Conservation (phyloP, 169 alveolate genomes). For the Eimeria praecox region DNA sequence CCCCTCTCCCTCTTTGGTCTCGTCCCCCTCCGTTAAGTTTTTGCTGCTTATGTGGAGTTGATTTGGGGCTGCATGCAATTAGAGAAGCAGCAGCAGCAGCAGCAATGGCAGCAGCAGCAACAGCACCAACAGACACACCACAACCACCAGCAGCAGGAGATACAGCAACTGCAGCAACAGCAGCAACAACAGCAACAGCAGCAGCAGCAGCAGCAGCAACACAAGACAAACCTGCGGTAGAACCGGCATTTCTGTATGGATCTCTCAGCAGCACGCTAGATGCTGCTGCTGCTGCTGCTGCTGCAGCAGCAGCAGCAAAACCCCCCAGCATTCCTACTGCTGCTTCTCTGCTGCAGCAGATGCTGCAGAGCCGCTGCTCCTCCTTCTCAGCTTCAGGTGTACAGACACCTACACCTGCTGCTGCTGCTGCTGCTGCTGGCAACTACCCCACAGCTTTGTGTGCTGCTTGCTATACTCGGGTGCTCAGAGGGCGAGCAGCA, state of each 20-base stretch:
- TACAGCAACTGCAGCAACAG: background rate
- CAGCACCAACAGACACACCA: background rate
- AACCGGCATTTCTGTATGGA: background rate
- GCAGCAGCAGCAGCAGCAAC: background rate
- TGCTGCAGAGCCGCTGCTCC: conserved; percentile 8
- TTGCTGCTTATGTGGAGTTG: background rate
- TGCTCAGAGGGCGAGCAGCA: conserved; percentile 34
- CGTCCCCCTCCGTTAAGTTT: conserved; percentile 15
- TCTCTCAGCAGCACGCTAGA: background rate
- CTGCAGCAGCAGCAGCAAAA: conserved; percentile 32
- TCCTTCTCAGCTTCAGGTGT: background rate
- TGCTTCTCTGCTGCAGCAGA: conserved; percentile 44
- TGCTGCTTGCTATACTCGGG: conserved; percentile 1
- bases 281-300: background rate
- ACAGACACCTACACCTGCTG: background rate
- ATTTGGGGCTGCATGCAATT: background rate
- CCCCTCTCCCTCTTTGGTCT: background rate
- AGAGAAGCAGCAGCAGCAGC: conserved; percentile 44
- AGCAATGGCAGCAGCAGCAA: background rate
- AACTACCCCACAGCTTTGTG: conserved; percentile 1
- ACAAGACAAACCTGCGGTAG: background rate
- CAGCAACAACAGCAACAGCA: background rate
- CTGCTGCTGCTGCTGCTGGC: background rate
- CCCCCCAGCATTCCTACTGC: background rate
- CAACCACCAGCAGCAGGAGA: background rate